A percentile compares a stretch with the other conserved stretches of the same genome.
These are phyloP conservation scores for Penicillium salamii DNA, from an alignment of 495 filamentous ascomycete genomes.

Conservation along the genomic window DNA sequence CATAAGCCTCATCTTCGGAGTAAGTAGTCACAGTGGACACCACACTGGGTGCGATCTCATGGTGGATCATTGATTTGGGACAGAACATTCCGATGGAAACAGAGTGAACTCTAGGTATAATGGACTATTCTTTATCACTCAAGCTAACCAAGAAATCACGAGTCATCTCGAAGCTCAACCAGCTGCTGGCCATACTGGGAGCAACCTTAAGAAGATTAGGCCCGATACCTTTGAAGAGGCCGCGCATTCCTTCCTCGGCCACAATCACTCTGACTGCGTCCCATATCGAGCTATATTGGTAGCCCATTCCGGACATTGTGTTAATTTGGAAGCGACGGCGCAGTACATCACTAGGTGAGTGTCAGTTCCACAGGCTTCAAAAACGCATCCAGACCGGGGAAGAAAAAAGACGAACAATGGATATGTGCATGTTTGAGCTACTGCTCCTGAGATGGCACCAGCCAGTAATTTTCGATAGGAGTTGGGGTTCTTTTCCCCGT, in stretches of 20 bases:
- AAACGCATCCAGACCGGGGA: background rate
- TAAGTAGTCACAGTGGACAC: too few species aligned
- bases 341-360: conserved; percentile 72
- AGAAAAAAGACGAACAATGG: conserved; percentile 70
- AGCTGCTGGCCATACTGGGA: conserved; percentile 97
- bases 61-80: too few species aligned
- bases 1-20: too few species aligned
- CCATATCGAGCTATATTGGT: conserved; percentile 82
- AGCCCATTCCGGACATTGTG: conserved; percentile 98
- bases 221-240: conserved; percentile 88
- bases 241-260: conserved; percentile 69
- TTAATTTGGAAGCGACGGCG: conserved; percentile 96
- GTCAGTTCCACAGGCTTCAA: conserved; percentile 4
- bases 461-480: conserved; percentile 78
- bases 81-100: background rate
- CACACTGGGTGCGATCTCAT: too few species aligned
- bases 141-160: conserved; percentile 76
- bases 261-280: conserved; percentile 83
- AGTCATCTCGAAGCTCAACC: conserved; percentile 93
- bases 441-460: conserved; percentile 89
- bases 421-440: conserved; percentile 97
- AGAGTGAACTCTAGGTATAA: conserved; percentile 17
- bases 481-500: conserved; percentile 81
- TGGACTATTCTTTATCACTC: conserved; percentile 35
- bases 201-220: conserved; percentile 96